Evolutionary conservation across 1,284 basidiomycete species (phyloP), one percentile per base, ranked within the genome.

Genomic region (Fomitopsis schrenkii): DNA sequence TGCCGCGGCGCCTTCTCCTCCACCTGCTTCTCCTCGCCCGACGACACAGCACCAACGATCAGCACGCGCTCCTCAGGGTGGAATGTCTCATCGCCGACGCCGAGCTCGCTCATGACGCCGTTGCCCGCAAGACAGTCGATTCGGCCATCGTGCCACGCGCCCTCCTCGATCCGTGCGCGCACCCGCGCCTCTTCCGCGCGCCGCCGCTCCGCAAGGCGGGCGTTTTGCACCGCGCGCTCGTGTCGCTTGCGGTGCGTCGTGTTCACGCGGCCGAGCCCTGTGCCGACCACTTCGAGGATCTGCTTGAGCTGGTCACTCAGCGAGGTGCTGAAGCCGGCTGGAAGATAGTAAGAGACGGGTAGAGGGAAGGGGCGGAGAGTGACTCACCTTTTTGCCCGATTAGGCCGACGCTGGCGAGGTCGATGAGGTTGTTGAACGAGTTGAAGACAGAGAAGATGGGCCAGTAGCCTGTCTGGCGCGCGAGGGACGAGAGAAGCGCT

Each of bases 381-480:
- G 55, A 64, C 71, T 35, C 63, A 90, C 91, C 85, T 79, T 98
- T 98, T 72, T 97, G 95, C 1, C 97, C 97, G 67, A 98, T 98
- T 26, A 99, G 72, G 7, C 96, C 95, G 41, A 96, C 86, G 59
- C 91, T 90, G 0, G 94, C 95, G n/a, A 99, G 81, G 71, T 99
- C 97, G 62, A 98, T 87, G 60, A 98, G 76, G 64, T 86, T 91
- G 72, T 89, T 94, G 69, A 97, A 75, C 0, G 91, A 94, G 69
- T 90, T 90, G 59, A 97, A 76, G 79, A 96, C 94, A 5, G 90
- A 90, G 75, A 98, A 98, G 6, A 94, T 81, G 2, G 95, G 95
- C 82, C 88, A 90, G 74, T 97, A 97, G 57, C 95, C 94, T 0
- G 93, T 95, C 73, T 97, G 91, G 12, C 75, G 77, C 1, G 95